phyloP scores from a whole-genome alignment of 441 rosid genomes.

The Metrosideros polymorpha region DNA sequence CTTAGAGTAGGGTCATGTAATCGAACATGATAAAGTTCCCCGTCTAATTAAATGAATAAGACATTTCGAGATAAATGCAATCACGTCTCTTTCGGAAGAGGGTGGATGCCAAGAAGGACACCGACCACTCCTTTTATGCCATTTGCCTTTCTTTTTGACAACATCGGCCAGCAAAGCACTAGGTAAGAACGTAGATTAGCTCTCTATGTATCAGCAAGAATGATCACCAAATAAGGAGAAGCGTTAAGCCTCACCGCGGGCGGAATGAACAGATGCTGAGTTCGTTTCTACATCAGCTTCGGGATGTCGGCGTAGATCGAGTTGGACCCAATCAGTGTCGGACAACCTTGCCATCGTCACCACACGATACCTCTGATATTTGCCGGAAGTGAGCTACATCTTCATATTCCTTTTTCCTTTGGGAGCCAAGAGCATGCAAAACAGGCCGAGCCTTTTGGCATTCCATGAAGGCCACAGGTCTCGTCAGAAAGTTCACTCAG shows the following conservation, averaged over 20 bases:
- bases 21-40: no score
- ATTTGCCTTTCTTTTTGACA: not conserved
- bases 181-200: not conserved
- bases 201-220: not conserved
- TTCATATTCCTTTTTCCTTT: not conserved
- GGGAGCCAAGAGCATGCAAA: not conserved
- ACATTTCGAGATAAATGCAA: not conserved
- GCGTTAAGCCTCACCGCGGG: not conserved
- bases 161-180: not conserved
- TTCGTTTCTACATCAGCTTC: not conserved
- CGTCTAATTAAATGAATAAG: not conserved
- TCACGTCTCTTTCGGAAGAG: not conserved
- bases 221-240: not conserved
- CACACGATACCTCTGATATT: not conserved
- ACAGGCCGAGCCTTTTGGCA: not conserved
- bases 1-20: not conserved
- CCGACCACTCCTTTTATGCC: not conserved
- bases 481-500: not conserved
- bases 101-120: not conserved
- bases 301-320: not conserved
- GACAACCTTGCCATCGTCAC: not conserved
- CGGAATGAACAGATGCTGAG: not conserved
- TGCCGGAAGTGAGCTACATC: not conserved
- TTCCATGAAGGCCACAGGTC: not conserved
- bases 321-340: not conserved